Percentiles rank a stretch among this genome's conserved stretches.
These are phyloP conservation scores for Penstemon newberryi DNA, from an alignment of 257 asterid species.

Conservation along the genomic window DNA sequence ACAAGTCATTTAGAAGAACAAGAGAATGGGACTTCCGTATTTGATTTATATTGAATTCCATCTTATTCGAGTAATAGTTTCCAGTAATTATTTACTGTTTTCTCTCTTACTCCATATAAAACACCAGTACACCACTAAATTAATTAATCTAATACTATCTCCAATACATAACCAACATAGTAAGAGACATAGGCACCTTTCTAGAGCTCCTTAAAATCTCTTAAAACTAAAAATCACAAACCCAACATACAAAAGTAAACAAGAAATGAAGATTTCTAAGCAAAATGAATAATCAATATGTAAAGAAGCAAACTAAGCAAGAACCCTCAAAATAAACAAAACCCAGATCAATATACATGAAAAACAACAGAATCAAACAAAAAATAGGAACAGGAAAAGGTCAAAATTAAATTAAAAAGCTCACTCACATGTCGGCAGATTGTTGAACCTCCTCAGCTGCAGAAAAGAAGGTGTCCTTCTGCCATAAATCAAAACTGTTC, in stretches of 20 bases:
- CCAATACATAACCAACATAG: too few species aligned
- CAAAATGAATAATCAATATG: background rate
- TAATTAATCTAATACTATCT: too few species aligned
- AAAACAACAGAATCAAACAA: conserved; percentile 4
- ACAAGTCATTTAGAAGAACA: too few species aligned
- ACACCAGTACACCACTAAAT: too few species aligned
- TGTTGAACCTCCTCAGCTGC: conserved; percentile 97
- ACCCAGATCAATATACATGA: conserved; percentile 30
- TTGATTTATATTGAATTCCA: too few species aligned
- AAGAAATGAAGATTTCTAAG: conserved; percentile 4
- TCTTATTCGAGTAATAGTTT: too few species aligned
- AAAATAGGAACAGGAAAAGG: background rate
- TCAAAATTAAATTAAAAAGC: background rate
- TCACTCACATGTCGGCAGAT: conserved; percentile 76
- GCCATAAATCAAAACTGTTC: conserved; percentile 87
- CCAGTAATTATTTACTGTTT: too few species aligned
- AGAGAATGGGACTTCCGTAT: background rate
- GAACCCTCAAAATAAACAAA: conserved; percentile 22
- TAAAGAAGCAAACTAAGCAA: conserved; percentile 18
- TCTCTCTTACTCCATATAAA: too few species aligned
- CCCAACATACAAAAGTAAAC: conserved; percentile 4
- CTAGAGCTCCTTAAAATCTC: conserved; percentile 22
- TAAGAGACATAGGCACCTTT: background rate
- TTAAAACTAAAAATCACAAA: conserved; percentile 11
- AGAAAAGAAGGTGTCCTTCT: conserved; percentile 76